Evolutionary conservation across 495 filamentous ascomycete genomes (phyloP).

Genomic region (Aspergillus sclerotioniger): DNA sequence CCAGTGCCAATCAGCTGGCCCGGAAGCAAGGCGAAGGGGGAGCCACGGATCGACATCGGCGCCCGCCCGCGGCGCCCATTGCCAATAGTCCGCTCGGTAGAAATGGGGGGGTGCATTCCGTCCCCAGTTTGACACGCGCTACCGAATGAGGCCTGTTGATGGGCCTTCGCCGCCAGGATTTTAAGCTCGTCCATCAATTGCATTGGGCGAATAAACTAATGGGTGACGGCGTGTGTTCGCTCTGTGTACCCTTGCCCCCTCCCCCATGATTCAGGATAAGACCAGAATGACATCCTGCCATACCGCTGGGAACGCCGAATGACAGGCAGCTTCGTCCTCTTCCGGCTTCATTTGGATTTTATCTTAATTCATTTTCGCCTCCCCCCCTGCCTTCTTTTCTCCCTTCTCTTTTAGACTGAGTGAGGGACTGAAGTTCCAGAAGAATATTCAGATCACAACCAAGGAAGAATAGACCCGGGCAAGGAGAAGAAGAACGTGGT

Average conservation of each 20-base stretch:
- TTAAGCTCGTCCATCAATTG: constrained; percentile 19
- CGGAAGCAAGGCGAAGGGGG: constrained; percentile 35
- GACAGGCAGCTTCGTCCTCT: not conserved
- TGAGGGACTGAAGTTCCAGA: not conserved
- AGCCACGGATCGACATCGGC: constrained; percentile 41
- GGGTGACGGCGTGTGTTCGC: not conserved
- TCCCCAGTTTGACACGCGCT: constrained; percentile 18
- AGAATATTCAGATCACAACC: not conserved
- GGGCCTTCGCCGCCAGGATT: constrained; percentile 16
- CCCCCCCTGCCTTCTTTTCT: not conserved
- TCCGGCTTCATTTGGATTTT: too few species aligned
- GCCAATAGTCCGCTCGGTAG: constrained; percentile 43
- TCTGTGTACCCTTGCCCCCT: not conserved
- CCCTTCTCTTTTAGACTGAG: not conserved
- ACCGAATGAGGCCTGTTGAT: constrained; percentile 16
- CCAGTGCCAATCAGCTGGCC: constrained; percentile 31
- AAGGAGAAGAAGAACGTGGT: constrained; percentile 12
- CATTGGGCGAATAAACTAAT: constrained; percentile 11
- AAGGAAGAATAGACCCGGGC: not conserved
- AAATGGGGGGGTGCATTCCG: constrained; percentile 17
- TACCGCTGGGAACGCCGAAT: not conserved
- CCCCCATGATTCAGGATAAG: not conserved
- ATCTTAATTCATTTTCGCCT: not conserved
- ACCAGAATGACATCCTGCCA: not conserved
- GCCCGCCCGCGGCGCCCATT: constrained; percentile 39